phyloP scores from a whole-genome alignment of 257 asterid genomes.

The Capsicum rhomboideum region DNA sequence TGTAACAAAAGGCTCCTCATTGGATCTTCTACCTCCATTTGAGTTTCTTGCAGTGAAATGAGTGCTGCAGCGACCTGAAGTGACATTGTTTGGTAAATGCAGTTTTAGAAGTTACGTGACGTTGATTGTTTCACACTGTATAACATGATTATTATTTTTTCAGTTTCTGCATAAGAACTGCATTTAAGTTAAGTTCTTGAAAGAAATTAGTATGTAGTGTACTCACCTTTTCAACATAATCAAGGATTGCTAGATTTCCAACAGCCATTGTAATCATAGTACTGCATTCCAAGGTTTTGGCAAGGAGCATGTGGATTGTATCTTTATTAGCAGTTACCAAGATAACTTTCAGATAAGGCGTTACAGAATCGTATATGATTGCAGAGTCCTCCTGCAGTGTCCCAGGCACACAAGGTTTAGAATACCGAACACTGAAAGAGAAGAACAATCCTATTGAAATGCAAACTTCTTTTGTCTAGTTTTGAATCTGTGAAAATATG shows the following conservation, averaged over 20 bases:
- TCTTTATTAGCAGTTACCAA: background rate
- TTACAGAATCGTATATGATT: background rate
- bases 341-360: background rate
- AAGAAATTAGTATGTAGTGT: too few relatives aligned
- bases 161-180: too few relatives aligned
- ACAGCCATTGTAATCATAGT: background rate
- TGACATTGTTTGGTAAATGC: background rate
- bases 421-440: background rate
- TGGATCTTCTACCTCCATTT: background rate
- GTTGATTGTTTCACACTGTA: background rate
- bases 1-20: background rate
- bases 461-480: too few relatives aligned
- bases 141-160: too few relatives aligned
- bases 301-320: background rate
- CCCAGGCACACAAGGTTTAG: background rate
- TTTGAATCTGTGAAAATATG: too few relatives aligned
- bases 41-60: conserved; percentile 1
- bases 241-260: background rate
- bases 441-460: background rate
- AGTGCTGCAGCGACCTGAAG: background rate
- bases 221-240: background rate
- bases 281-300: background rate
- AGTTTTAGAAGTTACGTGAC: background rate
- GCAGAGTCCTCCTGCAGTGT: background rate
- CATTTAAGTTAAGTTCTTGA: too few relatives aligned